phyloP scores from a whole-genome alignment of 768 basidiomycete species.

The Podaxis rugospora region DNA sequence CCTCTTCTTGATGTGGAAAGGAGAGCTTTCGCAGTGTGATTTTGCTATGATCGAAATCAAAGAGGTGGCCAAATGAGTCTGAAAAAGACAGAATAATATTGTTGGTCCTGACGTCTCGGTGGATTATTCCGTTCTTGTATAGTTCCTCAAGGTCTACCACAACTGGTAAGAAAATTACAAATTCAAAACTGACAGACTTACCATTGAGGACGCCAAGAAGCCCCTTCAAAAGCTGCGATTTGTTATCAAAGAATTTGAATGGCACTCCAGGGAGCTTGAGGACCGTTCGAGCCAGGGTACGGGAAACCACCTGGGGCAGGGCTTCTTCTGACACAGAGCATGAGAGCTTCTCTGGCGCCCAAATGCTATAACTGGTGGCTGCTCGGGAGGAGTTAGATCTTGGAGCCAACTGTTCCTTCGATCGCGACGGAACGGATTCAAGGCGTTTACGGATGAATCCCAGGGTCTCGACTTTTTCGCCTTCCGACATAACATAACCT shows the following conservation, averaged over 20 bases:
- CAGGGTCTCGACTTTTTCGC: not conserved
- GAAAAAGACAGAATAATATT: not conserved
- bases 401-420: too few relatives aligned
- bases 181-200: too few relatives aligned
- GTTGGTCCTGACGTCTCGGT: not conserved
- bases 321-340: not conserved
- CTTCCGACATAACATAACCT: not conserved
- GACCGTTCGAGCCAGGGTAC: not conserved
- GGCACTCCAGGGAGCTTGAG: not conserved
- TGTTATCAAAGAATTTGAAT: too few relatives aligned
- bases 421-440: not conserved
- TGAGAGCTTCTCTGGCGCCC: too few relatives aligned
- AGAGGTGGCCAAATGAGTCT: not conserved
- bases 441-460: not conserved
- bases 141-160: not conserved
- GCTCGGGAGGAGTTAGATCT: not conserved
- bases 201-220: too few relatives aligned
- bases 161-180: too few relatives aligned
- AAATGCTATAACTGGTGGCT: not conserved
- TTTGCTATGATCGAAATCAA: constrained; percentile 4
- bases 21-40: not conserved
- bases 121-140: not conserved
- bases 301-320: not conserved
- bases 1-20: not conserved
- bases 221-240: too few relatives aligned